Percentiles rank a stretch among this genome's conserved stretches.
phyloP scores from a whole-genome alignment of 805 yeast genomes.

The Metschnikowia arizonensis region DNA sequence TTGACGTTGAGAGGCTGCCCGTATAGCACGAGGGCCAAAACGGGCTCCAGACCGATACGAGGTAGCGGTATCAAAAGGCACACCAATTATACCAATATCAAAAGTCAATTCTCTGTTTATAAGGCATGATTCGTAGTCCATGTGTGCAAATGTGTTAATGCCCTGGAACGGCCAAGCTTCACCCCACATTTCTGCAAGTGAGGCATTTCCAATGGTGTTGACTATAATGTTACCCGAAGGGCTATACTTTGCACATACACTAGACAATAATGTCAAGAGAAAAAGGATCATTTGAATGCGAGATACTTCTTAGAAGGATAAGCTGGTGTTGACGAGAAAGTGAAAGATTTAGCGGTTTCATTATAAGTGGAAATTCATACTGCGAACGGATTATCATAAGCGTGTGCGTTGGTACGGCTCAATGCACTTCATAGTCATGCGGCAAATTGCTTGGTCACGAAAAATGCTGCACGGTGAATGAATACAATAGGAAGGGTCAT shows the following conservation, averaged over 20 bases:
- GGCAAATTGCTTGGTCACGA: neutral
- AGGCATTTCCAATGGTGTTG: slow-evolving; percentile 1
- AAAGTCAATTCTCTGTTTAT: slow-evolving; percentile 42
- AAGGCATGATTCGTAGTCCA: slow-evolving; percentile 58
- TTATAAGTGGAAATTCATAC: neutral
- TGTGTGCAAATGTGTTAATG: slow-evolving; percentile 69
- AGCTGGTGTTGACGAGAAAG: neutral
- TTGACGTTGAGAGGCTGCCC: slow-evolving; percentile 70
- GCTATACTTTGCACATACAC: slow-evolving; percentile 8
- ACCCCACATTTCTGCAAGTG: slow-evolving; percentile 64
- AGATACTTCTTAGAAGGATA: neutral
- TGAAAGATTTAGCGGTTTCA: neutral
- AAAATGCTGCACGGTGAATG: neutral
- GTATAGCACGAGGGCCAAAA: slow-evolving; percentile 73
- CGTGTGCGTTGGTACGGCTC: neutral
- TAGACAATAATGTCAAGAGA: neutral
- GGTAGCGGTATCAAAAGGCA: slow-evolving; percentile 81
- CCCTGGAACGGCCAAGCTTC: slow-evolving; percentile 70
- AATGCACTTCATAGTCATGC: neutral
- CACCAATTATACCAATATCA: slow-evolving; percentile 73
- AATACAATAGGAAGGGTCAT: neutral
- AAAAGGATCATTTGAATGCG: neutral
- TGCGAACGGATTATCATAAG: slow-evolving; percentile 1
- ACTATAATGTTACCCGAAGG: slow-evolving; percentile 6
- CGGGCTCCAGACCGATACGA: slow-evolving; percentile 79